Conservation (phyloP, 2,329 filamentous ascomycete species). For the Colletotrichum coccodes region DNA sequence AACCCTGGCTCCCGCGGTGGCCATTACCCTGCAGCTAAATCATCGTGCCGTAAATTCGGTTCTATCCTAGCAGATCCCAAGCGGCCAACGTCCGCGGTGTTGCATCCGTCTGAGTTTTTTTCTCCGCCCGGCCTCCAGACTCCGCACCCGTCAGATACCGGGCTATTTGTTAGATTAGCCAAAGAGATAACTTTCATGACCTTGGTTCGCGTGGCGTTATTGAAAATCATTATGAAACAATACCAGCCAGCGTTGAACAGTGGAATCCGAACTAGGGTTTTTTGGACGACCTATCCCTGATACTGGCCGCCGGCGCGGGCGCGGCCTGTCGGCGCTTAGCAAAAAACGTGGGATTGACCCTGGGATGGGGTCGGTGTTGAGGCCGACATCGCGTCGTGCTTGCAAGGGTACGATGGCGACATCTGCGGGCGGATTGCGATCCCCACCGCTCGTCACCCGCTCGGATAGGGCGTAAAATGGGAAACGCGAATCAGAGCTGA, state of each 20-base stretch:
- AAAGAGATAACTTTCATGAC: not conserved
- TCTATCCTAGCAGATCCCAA: not conserved
- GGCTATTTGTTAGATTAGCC: not conserved
- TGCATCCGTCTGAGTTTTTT: not conserved
- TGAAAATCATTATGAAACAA: slow-evolving; percentile 4
- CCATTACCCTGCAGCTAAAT: not conserved
- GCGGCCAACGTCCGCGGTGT: slow-evolving; percentile 13
- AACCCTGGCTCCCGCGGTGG: not conserved
- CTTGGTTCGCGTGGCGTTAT: slow-evolving; percentile 22
- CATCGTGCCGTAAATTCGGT: not conserved
- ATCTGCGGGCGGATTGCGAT: not conserved
- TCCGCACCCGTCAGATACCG: slow-evolving; percentile 2
- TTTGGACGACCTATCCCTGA: slow-evolving; percentile 11
- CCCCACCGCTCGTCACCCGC: slow-evolving; percentile 15
- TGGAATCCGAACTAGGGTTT: not conserved
- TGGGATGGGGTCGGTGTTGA: slow-evolving; percentile 1
- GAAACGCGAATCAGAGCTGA: not conserved
- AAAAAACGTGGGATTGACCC: slow-evolving; percentile 9
- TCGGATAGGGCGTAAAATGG: slow-evolving; percentile 3
- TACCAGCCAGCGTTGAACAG: not conserved
- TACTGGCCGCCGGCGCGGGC: not conserved
- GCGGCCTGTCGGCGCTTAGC: not conserved
- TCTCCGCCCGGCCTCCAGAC: not conserved
- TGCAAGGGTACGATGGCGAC: slow-evolving; percentile 30
- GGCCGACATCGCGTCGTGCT: slow-evolving; percentile 24